A percentile compares a stretch with the other conserved stretches of the same genome.
Evolutionary conservation across 208 protist species (phyloP).

Genomic region (Acanthamoeba royreba): DNA sequence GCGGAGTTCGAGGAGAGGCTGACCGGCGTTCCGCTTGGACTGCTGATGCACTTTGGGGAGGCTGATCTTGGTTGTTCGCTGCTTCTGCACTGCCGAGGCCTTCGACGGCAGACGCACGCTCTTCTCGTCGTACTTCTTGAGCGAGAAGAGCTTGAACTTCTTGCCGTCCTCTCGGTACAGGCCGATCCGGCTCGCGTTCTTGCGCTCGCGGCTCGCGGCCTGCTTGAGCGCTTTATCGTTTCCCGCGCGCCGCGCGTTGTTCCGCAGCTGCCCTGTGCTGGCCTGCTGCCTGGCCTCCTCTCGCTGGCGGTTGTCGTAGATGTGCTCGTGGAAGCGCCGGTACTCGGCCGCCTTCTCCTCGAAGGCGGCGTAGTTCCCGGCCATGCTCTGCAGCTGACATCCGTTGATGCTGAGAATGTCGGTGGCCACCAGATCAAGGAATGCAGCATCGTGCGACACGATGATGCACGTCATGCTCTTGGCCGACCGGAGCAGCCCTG

Average conservation of each 20-base stretch:
- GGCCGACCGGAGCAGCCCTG: conserved; percentile 91
- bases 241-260: not conserved
- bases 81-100: not conserved
- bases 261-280: conserved; percentile 8
- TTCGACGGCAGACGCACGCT: not conserved
- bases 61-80: not conserved
- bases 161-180: conserved; percentile 64
- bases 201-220: conserved; percentile 22
- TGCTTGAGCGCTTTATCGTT: conserved; percentile 46
- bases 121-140: conserved; percentile 40
- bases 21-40: not conserved
- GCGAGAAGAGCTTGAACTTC: conserved; percentile 49
- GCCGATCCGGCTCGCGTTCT: conserved; percentile 2
- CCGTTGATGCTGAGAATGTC: conserved; percentile 91
- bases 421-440: conserved; percentile 96
- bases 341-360: conserved; percentile 60
- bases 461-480: conserved; percentile 90
- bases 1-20: not conserved
- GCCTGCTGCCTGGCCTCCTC: conserved; percentile 47
- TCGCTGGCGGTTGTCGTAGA: conserved; percentile 42
- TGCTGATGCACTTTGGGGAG: not conserved
- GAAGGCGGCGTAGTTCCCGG: conserved; percentile 74
- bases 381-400: conserved; percentile 85
- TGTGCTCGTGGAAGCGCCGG: conserved; percentile 55
- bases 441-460: conserved; percentile 94